Conservation (phyloP, 2,329 filamentous ascomycete species). For the Fusarium sp. region DNA sequence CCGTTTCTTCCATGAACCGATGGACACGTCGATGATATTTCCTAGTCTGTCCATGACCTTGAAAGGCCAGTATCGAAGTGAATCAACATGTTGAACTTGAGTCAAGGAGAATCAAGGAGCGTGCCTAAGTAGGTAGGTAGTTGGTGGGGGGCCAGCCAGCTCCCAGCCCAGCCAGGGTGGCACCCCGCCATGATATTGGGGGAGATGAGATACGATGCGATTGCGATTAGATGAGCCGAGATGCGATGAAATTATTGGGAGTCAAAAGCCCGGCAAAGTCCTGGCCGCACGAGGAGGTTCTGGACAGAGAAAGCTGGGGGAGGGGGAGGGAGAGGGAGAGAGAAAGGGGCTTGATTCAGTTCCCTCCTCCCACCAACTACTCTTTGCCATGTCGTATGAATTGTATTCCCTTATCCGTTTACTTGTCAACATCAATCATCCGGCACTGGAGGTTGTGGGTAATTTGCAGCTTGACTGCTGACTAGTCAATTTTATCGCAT, state of each 20-base stretch:
- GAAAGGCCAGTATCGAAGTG: not conserved
- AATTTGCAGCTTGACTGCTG: constrained; percentile 21
- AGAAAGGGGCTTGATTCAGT: not conserved
- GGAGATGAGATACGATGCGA: constrained; percentile 41
- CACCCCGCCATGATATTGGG: constrained; percentile 26
- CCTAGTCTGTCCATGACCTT: not conserved
- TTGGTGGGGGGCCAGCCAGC: constrained; percentile 16
- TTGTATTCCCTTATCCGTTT: not conserved
- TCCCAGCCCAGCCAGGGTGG: constrained; percentile 9
- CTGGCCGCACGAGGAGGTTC: not conserved
- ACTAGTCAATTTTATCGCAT: not conserved
- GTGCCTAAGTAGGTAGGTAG: not conserved
- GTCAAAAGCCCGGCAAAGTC: not conserved
- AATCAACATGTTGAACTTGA: not conserved
- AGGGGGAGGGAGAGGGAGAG: not conserved
- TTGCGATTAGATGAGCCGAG: constrained; percentile 30
- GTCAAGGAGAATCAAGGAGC: constrained; percentile 13
- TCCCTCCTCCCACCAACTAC: not conserved
- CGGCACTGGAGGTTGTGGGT: constrained; percentile 17
- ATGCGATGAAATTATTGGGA: not conserved
- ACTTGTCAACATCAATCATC: not conserved
- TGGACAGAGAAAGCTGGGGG: not conserved
- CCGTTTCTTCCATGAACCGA: not conserved
- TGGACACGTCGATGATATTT: not conserved
- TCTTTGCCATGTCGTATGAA: not conserved